Conservation (phyloP, 2,329 filamentous ascomycete genomes). For the Furcasterigmium furcatum region DNA sequence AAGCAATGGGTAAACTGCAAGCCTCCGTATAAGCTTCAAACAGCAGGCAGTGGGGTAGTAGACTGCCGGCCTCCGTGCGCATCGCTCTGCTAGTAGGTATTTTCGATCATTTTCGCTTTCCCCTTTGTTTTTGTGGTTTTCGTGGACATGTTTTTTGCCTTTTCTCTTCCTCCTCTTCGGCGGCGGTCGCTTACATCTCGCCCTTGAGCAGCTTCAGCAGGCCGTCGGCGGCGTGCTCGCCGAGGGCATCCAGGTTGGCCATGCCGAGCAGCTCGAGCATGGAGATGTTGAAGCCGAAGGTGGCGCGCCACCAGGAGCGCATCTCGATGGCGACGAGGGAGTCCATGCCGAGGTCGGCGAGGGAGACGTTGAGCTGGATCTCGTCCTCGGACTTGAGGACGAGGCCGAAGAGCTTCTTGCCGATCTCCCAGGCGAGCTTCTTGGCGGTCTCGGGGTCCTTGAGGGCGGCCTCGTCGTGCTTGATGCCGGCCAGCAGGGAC, state of each 20-base stretch:
- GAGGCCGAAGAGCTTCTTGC: conserved; percentile 11
- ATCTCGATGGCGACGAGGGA: conserved; percentile 19
- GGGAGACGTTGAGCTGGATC: background rate
- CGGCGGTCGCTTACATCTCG: too few species aligned
- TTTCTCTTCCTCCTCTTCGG: too few species aligned
- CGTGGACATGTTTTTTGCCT: too few species aligned
- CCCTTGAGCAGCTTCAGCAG: conserved; percentile 1
- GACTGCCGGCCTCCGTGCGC: too few species aligned
- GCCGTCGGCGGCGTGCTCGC: conserved; percentile 4
- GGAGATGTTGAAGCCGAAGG: conserved; percentile 15
- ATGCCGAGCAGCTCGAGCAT: conserved; percentile 13
- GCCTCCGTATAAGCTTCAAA: too few species aligned
- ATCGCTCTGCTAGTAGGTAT: too few species aligned
- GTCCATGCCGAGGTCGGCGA: conserved; percentile 16
- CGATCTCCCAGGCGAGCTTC: conserved; percentile 10
- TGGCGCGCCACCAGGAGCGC: conserved; percentile 14
- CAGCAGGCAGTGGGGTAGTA: too few species aligned
- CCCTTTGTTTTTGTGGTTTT: too few species aligned
- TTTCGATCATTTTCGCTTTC: too few species aligned
- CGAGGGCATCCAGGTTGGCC: conserved; percentile 10
- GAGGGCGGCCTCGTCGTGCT: background rate
- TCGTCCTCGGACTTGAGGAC: conserved; percentile 11
- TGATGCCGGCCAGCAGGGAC: background rate
- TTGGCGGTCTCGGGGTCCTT: background rate
- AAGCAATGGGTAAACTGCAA: too few species aligned